These are phyloP conservation scores for Ogataea salicorniae DNA, from an alignment of 805 yeast genomes.

Conservation along the genomic window DNA sequence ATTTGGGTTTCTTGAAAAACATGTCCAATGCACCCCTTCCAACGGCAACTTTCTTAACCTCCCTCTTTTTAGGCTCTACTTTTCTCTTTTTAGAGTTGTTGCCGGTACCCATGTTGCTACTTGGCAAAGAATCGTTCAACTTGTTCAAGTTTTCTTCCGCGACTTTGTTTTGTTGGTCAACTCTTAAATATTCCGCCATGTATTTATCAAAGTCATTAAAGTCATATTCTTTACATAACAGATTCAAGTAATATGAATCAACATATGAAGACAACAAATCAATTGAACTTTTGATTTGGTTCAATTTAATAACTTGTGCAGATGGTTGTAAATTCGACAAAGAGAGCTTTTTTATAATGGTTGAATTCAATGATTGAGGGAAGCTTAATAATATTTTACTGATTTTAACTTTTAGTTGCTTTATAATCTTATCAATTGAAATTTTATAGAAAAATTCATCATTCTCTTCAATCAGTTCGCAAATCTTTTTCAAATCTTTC, in stretches of 20 bases:
- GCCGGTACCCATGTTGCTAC: conserved; percentile 9
- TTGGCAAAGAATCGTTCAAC: conserved; percentile 26
- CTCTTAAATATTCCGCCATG: conserved; percentile 16
- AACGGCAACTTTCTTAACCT: conserved; percentile 38
- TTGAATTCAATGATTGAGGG: conserved; percentile 28
- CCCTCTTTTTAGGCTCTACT: conserved; percentile 27
- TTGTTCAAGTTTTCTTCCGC: conserved; percentile 29
- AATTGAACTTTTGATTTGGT: conserved; percentile 38
- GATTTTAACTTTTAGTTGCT: conserved; percentile 36
- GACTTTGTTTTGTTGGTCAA: conserved; percentile 18
- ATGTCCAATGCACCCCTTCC: conserved; percentile 69
- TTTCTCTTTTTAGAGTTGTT: conserved; percentile 16
- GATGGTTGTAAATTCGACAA: conserved; percentile 30
- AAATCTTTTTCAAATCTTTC: conserved; percentile 27
- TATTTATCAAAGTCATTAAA: conserved; percentile 13
- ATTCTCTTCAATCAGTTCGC: conserved; percentile 38
- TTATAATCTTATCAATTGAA: conserved; percentile 33
- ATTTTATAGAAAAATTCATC: conserved; percentile 43
- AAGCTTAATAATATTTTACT: conserved; percentile 31
- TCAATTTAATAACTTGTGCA: conserved; percentile 30
- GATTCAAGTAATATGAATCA: conserved; percentile 23
- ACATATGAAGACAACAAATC: conserved; percentile 45
- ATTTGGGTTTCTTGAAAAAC: conserved; percentile 44
- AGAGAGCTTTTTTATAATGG: conserved; percentile 11
- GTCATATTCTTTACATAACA: conserved; percentile 21